These are phyloP conservation scores for Microbotryum scabiosae DNA, from an alignment of 1,284 basidiomycete species.

Conservation along the genomic window DNA sequence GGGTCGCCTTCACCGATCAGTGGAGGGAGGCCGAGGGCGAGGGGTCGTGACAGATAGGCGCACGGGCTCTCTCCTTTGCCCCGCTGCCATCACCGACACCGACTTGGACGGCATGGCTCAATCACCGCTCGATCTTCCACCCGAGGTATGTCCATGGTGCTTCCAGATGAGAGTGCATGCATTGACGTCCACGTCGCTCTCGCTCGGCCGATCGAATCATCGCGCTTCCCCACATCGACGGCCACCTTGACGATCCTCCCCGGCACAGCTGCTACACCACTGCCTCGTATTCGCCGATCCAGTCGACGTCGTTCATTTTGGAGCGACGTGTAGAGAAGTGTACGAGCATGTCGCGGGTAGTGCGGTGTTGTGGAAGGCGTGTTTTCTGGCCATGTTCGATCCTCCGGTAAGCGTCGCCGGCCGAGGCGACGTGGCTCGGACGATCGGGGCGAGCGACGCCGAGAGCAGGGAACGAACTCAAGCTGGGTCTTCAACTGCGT, in stretches of 20 bases:
- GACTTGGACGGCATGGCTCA: too few relatives aligned
- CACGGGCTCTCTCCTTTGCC: too few relatives aligned
- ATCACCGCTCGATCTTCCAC: constrained; percentile 4
- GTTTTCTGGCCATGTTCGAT: constrained; percentile 2
- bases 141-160: constrained; percentile 3
- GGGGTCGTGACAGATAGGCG: too few relatives aligned
- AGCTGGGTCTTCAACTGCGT: neutral
- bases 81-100: too few relatives aligned
- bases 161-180: too few relatives aligned
- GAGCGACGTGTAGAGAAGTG: neutral
- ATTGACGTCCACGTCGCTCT: too few relatives aligned
- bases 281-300: constrained; percentile 4
- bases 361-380: constrained; percentile 4
- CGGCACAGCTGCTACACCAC: constrained; percentile 7
- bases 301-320: constrained; percentile 4
- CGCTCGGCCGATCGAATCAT: too few relatives aligned
- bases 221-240: too few relatives aligned
- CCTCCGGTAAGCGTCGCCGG: neutral
- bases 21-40: too few relatives aligned
- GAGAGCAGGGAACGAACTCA: neutral
- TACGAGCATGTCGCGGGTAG: neutral
- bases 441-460: neutral
- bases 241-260: neutral
- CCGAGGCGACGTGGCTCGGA: neutral
- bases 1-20: too few relatives aligned